These are phyloP conservation scores for Panicum virgatum DNA, from an alignment of 202 grass and related monocot genomes.

Conservation along the genomic window DNA sequence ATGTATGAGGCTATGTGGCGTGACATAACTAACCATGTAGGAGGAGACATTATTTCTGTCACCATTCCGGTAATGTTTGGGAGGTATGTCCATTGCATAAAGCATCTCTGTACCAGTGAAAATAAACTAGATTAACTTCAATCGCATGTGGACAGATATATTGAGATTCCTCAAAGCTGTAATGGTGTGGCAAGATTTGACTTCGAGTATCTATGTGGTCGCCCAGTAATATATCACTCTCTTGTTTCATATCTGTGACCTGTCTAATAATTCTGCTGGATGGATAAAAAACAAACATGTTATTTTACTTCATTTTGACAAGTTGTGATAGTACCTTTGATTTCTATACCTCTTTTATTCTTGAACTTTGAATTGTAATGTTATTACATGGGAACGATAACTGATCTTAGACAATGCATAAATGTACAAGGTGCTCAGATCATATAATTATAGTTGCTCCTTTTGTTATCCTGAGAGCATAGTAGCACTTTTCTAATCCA, in stretches of 20 bases:
- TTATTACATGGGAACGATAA: not conserved
- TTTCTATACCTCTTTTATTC: not conserved
- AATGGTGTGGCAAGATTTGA: constrained; percentile 78
- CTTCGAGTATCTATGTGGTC: constrained; percentile 93
- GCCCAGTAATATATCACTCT: constrained; percentile 67
- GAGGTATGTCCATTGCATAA: constrained; percentile 53
- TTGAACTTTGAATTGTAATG: constrained; percentile 7
- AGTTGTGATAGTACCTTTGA: not conserved
- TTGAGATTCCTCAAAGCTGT: constrained; percentile 95
- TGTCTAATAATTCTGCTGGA: constrained; percentile 22
- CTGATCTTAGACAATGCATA: not conserved
- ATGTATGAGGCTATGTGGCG: constrained; percentile 77
- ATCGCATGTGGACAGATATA: constrained; percentile 52
- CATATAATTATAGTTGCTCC: not conserved
- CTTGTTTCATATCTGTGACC: constrained; percentile 19
- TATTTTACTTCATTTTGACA: not conserved
- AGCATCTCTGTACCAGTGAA: constrained; percentile 25
- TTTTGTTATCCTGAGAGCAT: not conserved
- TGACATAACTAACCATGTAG: constrained; percentile 49
- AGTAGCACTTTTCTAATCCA: not conserved
- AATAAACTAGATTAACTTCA: constrained; percentile 33
- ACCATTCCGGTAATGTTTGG: constrained; percentile 96
- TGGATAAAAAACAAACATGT: not conserved
- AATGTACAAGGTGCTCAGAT: not conserved
- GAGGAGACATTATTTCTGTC: constrained; percentile 44